Base-by-base conservation (phyloP, 2,329 filamentous ascomycete species). In the Ceratocystis smalleyi region DNA sequence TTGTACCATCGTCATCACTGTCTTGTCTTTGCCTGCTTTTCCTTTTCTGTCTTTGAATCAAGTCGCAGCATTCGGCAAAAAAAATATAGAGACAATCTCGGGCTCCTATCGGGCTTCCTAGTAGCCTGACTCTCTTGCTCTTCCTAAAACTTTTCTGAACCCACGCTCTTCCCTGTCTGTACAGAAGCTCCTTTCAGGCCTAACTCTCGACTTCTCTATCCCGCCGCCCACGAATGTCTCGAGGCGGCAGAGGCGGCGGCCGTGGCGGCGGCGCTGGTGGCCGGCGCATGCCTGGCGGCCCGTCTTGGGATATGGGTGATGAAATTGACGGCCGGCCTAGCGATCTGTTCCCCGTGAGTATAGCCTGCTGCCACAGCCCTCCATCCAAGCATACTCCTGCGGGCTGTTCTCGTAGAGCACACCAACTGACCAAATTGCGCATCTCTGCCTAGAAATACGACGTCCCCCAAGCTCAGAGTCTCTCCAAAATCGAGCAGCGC, bases 291-390 rank as follows among this genome's bases (percentile, higher is more conserved):
- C 72, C 76, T 19, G 77, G 76, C 10, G 76, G 77, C 32, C 75
- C 81, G 64, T 77, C 81, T 0, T 83, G 81, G 78, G 77, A 78
- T 55, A 76, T 73, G 19, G 75, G 77, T 49, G 79, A 82, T 68
- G 81, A 83, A 68, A 78, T 80, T 7, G 80, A 83, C 70, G 77
- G 77, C 62, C 76, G 79, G 40, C 82, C 82, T 5, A 80, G 79
- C n/a, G 81, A 84, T 68, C 77, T 81, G 8, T 84, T 84, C 67
- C 81, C 82, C 0, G 81, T 82, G 71, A 66, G 77, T 69, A 10
- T 19, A 24, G 43, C 8, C 49, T 40, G 35, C 35, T 40, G 45
- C 19, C 1, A 62, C n/a, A 3, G 17, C 6, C 10, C 40, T 8
- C n/a, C 10, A 7, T 8, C n/a, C 10, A 7, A 57, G 3, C 27